Conservation (phyloP, 306 rosid genomes). For the Arachis stenosperma region DNA sequence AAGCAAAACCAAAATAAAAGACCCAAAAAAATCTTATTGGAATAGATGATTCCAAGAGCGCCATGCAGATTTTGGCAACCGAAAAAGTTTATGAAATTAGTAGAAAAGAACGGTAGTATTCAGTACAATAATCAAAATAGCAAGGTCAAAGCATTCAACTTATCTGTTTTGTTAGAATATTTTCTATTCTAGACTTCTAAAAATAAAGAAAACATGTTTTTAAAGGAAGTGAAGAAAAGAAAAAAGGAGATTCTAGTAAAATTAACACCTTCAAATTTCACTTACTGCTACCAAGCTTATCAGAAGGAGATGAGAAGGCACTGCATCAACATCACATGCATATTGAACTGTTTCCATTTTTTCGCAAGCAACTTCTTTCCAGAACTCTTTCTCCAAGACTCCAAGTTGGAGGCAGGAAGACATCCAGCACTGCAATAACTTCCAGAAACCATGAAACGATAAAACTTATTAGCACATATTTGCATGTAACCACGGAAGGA, state of each 20-base stretch:
- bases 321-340: constrained; percentile 98
- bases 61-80: constrained; percentile 81
- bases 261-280: constrained; percentile 94
- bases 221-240: constrained; percentile 7
- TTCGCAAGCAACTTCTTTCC: constrained; percentile 92
- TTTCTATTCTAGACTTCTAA: not conserved
- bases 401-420: constrained; percentile 69
- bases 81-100: constrained; percentile 72
- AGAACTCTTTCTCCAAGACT: constrained; percentile 85
- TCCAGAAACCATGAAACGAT: constrained; percentile 63
- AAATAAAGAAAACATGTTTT: constrained; percentile 6
- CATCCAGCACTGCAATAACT: constrained; percentile 82
- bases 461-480: too few species aligned
- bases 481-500: too few species aligned
- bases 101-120: constrained; percentile 13
- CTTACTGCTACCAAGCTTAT: constrained; percentile 88
- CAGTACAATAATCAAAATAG: constrained; percentile 32
- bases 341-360: constrained; percentile 92
- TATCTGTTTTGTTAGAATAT: constrained; percentile 13
- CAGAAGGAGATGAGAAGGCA: constrained; percentile 89
- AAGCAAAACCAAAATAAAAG: too few species aligned
- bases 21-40: constrained; percentile 46
- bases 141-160: constrained; percentile 22
- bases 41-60: constrained; percentile 78
- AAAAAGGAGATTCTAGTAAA: constrained; percentile 30